Evolutionary conservation across 2,329 filamentous ascomycete genomes (phyloP).

Genomic region (Aspergillus caelatus): DNA sequence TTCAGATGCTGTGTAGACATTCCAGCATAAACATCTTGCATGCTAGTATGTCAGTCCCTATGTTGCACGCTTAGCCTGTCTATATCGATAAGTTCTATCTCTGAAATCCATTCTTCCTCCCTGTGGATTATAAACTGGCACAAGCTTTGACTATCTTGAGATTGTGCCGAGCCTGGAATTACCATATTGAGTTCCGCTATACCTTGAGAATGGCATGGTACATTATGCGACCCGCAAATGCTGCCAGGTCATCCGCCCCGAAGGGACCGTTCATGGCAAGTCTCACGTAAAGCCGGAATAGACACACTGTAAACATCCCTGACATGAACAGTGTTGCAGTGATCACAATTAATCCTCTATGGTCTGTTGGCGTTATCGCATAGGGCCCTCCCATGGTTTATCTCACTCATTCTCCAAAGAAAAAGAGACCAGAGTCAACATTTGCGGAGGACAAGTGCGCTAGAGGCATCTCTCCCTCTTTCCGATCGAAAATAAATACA

Average conservation of each 20-base stretch:
- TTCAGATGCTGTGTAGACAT: too few relatives aligned
- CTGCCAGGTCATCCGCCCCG: slow-evolving; percentile 24
- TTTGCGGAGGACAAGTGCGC: too few relatives aligned
- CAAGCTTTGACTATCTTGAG: neutral
- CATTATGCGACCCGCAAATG: slow-evolving; percentile 13
- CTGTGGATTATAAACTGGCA: neutral
- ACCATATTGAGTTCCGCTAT: neutral
- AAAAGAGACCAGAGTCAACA: too few relatives aligned
- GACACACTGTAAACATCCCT: slow-evolving; percentile 23
- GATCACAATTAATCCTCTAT: slow-evolving; percentile 21
- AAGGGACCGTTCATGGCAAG: slow-evolving; percentile 28
- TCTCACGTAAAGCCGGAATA: slow-evolving; percentile 27
- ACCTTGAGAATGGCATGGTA: neutral
- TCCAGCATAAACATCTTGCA: neutral
- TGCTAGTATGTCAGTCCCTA: neutral
- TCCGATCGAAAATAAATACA: too few relatives aligned
- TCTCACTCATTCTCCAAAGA: slow-evolving; percentile 3
- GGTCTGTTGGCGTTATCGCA: slow-evolving; percentile 19
- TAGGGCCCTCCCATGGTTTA: slow-evolving; percentile 15
- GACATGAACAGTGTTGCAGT: slow-evolving; percentile 24
- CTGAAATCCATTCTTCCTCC: too few relatives aligned
- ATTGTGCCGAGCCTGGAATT: neutral
- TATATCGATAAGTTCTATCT: too few relatives aligned
- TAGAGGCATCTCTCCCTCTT: too few relatives aligned
- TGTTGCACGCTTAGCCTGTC: neutral